Conservation (phyloP, 306 rosid genomes). For the Cyclanthera cordifolia region DNA sequence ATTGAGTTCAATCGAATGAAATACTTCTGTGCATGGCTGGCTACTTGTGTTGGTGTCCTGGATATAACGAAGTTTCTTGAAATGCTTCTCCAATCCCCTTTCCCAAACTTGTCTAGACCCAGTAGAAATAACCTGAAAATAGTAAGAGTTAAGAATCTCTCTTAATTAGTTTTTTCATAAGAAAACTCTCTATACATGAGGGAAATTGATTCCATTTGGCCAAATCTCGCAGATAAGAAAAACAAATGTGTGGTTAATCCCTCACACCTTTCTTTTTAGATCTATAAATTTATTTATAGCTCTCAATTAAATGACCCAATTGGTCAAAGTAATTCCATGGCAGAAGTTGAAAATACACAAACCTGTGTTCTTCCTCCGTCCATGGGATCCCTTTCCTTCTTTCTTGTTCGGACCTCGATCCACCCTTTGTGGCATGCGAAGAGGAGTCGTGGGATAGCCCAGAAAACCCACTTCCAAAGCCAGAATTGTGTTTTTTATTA, state of each 20-base stretch:
- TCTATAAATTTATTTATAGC: too few relatives aligned
- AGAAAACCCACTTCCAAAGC: slow-evolving; percentile 52
- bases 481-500: slow-evolving; percentile 49
- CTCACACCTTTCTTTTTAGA: too few relatives aligned
- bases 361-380: slow-evolving; percentile 99
- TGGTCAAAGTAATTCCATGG: too few relatives aligned
- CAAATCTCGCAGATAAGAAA: too few relatives aligned
- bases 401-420: slow-evolving; percentile 85
- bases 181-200: too few relatives aligned
- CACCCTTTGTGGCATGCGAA: slow-evolving; percentile 53
- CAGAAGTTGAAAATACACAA: slow-evolving; percentile 14
- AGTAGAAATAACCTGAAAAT: slow-evolving; percentile 69
- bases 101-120: slow-evolving; percentile 95
- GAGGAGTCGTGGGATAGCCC: too few relatives aligned
- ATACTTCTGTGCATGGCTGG: slow-evolving; percentile 96
- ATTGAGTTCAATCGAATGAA: slow-evolving; percentile 87
- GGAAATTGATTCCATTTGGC: too few relatives aligned
- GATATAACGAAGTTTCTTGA: slow-evolving; percentile 93
- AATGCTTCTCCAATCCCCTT: slow-evolving; percentile 99
- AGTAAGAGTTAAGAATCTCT: not conserved
- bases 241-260: too few relatives aligned
- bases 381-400: slow-evolving; percentile 92
- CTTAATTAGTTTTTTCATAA: not conserved
- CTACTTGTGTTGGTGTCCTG: slow-evolving; percentile 96
- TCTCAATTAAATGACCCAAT: not conserved